Conservation (phyloP, 805 yeast genomes). For the Torulaspora franciscae region DNA sequence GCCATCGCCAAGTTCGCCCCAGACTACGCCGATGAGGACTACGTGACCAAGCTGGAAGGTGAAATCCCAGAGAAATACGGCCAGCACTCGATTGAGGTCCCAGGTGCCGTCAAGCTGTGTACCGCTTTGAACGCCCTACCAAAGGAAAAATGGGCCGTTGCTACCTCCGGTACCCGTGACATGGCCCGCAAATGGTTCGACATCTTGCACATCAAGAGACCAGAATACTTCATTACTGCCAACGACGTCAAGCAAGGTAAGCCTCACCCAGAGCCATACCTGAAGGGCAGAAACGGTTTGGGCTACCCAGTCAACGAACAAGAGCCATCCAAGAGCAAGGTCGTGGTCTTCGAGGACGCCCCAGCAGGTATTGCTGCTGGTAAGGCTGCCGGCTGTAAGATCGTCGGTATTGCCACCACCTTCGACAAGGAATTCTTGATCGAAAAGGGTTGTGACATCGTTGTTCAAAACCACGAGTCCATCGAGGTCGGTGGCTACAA, state of each 20-base stretch:
- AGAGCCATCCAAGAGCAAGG: conserved; percentile 38
- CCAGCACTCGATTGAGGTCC: conserved; percentile 65
- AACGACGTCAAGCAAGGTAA: conserved; percentile 75
- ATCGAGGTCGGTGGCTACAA: conserved; percentile 56
- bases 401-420: conserved; percentile 79
- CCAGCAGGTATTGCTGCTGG: conserved; percentile 86
- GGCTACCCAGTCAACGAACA: conserved; percentile 37
- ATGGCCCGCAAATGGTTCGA: conserved; percentile 78
- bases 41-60: conserved; percentile 62
- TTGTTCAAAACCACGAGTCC: conserved; percentile 64
- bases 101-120: conserved; percentile 67
- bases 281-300: conserved; percentile 45
- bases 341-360: conserved; percentile 81
- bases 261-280: conserved; percentile 84
- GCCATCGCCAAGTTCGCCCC: conserved; percentile 72
- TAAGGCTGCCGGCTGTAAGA: conserved; percentile 74
- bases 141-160: conserved; percentile 73
- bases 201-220: conserved; percentile 55
- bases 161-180: conserved; percentile 74
- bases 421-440: conserved; percentile 64
- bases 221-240: conserved; percentile 76
- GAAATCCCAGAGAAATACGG: conserved; percentile 69
- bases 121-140: conserved; percentile 48
- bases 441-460: conserved; percentile 75
- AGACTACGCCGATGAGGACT: conserved; percentile 60